Percentiles rank a stretch among this genome's conserved stretches.
These are phyloP conservation scores for Spiromastix sp. DNA, from an alignment of 2,329 filamentous ascomycete genomes.

Conservation along the genomic window DNA sequence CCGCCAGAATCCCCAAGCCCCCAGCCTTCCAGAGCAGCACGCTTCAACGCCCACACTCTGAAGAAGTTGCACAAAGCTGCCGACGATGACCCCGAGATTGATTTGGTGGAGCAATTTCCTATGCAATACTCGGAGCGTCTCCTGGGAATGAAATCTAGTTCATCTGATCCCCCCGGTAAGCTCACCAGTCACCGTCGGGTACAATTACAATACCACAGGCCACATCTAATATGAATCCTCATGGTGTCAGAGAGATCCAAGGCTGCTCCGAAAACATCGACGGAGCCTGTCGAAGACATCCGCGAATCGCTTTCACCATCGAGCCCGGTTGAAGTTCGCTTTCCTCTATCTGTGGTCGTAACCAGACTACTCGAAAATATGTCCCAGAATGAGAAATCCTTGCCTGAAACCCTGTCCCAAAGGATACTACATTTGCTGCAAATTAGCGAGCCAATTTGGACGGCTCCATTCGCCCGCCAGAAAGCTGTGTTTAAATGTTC, in stretches of 20 bases:
- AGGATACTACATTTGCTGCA: constrained; percentile 11
- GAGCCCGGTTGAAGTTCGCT: constrained; percentile 10
- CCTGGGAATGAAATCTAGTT: constrained; percentile 10
- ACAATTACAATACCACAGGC: no score
- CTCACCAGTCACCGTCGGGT: no score
- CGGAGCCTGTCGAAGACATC: constrained; percentile 13
- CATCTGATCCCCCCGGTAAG: no score
- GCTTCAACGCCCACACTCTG: constrained; percentile 17
- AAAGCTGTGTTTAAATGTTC: constrained; percentile 15
- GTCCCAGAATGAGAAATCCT: constrained; percentile 1
- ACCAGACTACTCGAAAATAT: constrained; percentile 9
- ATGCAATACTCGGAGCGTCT: constrained; percentile 13
- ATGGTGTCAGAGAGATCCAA: no score
- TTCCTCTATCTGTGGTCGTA: constrained; percentile 11
- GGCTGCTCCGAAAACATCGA: no score
- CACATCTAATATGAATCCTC: no score
- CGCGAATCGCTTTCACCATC: constrained; percentile 10
- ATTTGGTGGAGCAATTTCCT: constrained; percentile 14
- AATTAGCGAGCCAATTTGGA: constrained; percentile 15
- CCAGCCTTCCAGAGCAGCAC: constrained; percentile 16
- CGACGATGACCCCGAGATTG: constrained; percentile 14
- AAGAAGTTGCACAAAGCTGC: constrained; percentile 15
- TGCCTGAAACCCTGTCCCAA: constrained; percentile 8
- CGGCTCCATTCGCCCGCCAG: constrained; percentile 12
- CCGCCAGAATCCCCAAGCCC: no score